A percentile compares a stretch with the other conserved stretches of the same genome.
Conservation (phyloP, 495 filamentous ascomycete species). For the Xylaria nigripes region DNA sequence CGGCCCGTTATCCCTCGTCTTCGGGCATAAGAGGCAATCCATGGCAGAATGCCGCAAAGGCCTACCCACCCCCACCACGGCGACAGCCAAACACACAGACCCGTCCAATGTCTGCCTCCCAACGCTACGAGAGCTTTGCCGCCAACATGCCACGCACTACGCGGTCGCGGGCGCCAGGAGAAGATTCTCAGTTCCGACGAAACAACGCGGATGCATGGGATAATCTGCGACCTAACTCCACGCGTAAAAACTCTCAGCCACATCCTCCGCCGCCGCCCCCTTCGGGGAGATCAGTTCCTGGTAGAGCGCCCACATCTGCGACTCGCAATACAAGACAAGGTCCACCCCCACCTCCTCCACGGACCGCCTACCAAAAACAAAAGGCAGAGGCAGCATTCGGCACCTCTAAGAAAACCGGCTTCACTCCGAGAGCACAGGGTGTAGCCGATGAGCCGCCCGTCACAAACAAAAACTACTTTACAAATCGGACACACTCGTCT, state of each 20-base stretch:
- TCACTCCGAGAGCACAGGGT: conserved; percentile 30
- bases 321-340: conserved; percentile 12
- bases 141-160: conserved; percentile 31
- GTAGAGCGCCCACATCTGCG: conserved; percentile 22
- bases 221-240: conserved; percentile 17
- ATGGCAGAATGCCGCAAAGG: conserved; percentile 36
- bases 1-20: conserved; percentile 30
- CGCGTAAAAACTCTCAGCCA: conserved; percentile 10
- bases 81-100: conserved; percentile 29
- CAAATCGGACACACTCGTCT: conserved; percentile 25
- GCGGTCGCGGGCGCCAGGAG: conserved; percentile 22
- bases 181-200: conserved; percentile 19
- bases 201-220: conserved; percentile 24
- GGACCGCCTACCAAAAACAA: conserved; percentile 36
- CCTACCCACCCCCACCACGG: conserved; percentile 41
- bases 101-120: conserved; percentile 46
- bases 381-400: conserved; percentile 41
- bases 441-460: conserved; percentile 38
- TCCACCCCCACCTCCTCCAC: conserved; percentile 17
- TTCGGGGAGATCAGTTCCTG: conserved; percentile 10
- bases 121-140: conserved; percentile 46
- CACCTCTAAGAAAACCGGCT: conserved; percentile 28
- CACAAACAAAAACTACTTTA: conserved; percentile 36
- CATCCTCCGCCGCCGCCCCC: conserved; percentile 2
- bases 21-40: conserved; percentile 47